These are phyloP conservation scores for Papilionanthe hybrid DNA, from an alignment of 116 monocot genomes.

Conservation along the genomic window DNA sequence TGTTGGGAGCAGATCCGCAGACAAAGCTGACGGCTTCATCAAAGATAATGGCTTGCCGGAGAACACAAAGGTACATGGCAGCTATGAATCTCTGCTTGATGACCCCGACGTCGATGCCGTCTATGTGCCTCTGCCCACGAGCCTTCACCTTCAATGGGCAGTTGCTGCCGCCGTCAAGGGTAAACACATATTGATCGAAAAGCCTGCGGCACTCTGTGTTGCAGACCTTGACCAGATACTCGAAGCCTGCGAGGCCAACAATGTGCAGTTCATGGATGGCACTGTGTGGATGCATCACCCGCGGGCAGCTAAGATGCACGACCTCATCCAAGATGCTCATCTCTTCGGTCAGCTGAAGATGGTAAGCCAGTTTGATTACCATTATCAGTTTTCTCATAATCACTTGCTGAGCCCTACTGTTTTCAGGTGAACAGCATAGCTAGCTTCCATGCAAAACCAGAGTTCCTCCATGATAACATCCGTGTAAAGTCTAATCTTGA, in stretches of 20 bases:
- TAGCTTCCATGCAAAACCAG: slow-evolving; percentile 23
- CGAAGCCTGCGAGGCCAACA: slow-evolving; percentile 41
- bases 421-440: slow-evolving; percentile 22
- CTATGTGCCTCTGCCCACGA: slow-evolving; percentile 76
- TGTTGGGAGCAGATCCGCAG: slow-evolving; percentile 54
- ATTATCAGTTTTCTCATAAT: neutral
- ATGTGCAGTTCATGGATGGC: slow-evolving; percentile 83
- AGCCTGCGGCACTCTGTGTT: slow-evolving; percentile 60
- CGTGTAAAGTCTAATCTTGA: slow-evolving; percentile 77
- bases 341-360: slow-evolving; percentile 55
- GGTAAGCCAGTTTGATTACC: slow-evolving; percentile 19
- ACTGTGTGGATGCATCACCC: slow-evolving; percentile 97
- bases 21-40: slow-evolving; percentile 54
- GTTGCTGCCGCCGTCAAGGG: slow-evolving; percentile 54
- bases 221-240: slow-evolving; percentile 67
- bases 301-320: slow-evolving; percentile 61
- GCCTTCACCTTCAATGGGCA: slow-evolving; percentile 74
- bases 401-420: too few relatives aligned
- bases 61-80: slow-evolving; percentile 31
- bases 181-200: slow-evolving; percentile 92
- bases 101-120: slow-evolving; percentile 66
- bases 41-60: slow-evolving; percentile 35
- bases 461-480: slow-evolving; percentile 66
- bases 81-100: slow-evolving; percentile 68
- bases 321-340: slow-evolving; percentile 42